A percentile compares a stretch with the other conserved stretches of the same genome.
Evolutionary conservation across 768 basidiomycete genomes (phyloP).

Genomic region (Sporobolomyces phaffii): DNA sequence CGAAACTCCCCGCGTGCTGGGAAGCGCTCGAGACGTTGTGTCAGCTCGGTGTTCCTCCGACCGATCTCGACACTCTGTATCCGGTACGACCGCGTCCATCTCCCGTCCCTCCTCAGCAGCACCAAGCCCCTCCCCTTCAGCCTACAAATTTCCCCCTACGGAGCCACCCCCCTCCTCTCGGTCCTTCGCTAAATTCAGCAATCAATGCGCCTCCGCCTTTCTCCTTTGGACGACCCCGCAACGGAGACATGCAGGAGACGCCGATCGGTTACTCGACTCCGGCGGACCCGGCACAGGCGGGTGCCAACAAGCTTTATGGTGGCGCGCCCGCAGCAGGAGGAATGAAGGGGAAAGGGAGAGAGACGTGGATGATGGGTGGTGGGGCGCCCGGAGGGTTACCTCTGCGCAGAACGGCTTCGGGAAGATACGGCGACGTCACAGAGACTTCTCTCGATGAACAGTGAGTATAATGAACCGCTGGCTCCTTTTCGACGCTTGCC

Average conservation of each 20-base stretch:
- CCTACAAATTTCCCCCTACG: background rate
- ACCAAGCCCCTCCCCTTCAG: background rate
- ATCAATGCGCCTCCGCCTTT: constrained; percentile 2
- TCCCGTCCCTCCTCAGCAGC: background rate
- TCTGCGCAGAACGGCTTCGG: background rate
- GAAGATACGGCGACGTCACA: constrained; percentile 3
- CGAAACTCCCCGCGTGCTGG: constrained; percentile 74
- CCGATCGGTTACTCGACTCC: constrained; percentile 6
- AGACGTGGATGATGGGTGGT: background rate
- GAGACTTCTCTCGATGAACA: constrained; percentile 24
- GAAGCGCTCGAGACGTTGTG: constrained; percentile 88
- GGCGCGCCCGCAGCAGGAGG: background rate
- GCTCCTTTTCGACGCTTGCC: no score
- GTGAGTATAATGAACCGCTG: background rate
- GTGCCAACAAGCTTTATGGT: background rate
- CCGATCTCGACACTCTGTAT: constrained; percentile 20
- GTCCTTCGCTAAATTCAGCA: background rate
- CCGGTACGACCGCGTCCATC: constrained; percentile 7
- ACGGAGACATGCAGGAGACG: constrained; percentile 10
- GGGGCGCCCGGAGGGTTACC: constrained; percentile 2
- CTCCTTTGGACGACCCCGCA: constrained; percentile 1
- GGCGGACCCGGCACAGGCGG: background rate
- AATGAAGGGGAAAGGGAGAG: constrained; percentile 1
- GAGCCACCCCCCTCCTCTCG: constrained; percentile 6
- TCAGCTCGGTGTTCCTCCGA: constrained; percentile 57